These are phyloP conservation scores for Oryza glumipatula DNA, from an alignment of 176 grass and related monocot species.

Conservation along the genomic window DNA sequence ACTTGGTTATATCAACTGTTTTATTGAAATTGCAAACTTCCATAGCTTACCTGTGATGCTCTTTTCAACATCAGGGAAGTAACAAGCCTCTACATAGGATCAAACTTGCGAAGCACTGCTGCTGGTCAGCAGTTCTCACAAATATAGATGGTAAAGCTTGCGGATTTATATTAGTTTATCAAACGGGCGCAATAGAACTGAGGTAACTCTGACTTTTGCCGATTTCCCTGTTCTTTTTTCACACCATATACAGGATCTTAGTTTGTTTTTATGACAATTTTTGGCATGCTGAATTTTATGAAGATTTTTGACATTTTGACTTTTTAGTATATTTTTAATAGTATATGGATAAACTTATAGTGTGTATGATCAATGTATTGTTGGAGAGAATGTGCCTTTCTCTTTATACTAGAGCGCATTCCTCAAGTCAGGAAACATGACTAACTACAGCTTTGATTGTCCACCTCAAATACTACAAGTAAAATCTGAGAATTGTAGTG, in stretches of 20 bases:
- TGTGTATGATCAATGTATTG: constrained; percentile 2
- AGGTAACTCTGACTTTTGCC: constrained; percentile 49
- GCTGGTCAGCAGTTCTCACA: constrained; percentile 75
- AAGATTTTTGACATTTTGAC: background rate
- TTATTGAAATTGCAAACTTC: constrained; percentile 33
- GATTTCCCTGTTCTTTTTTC: constrained; percentile 24
- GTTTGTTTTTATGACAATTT: background rate
- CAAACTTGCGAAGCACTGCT: constrained; percentile 68
- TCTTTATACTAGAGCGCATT: constrained; percentile 17
- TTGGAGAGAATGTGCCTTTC: background rate
- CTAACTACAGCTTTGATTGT: constrained; percentile 10
- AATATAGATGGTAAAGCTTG: constrained; percentile 63
- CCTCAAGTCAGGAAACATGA: background rate
- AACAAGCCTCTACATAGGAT: constrained; percentile 61
- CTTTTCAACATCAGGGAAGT: constrained; percentile 56
- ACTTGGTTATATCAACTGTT: constrained; percentile 28
- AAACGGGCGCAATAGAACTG: constrained; percentile 81
- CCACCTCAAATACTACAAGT: constrained; percentile 10
- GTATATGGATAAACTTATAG: background rate
- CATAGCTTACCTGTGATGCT: constrained; percentile 27
- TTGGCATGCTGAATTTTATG: background rate
- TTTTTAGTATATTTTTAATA: constrained; percentile 3
- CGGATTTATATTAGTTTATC: constrained; percentile 77
- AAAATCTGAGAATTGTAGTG: constrained; percentile 14
- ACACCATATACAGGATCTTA: constrained; percentile 9